Conservation (phyloP, 2,329 filamentous ascomycete species). For the Nigrospora oryzae region DNA sequence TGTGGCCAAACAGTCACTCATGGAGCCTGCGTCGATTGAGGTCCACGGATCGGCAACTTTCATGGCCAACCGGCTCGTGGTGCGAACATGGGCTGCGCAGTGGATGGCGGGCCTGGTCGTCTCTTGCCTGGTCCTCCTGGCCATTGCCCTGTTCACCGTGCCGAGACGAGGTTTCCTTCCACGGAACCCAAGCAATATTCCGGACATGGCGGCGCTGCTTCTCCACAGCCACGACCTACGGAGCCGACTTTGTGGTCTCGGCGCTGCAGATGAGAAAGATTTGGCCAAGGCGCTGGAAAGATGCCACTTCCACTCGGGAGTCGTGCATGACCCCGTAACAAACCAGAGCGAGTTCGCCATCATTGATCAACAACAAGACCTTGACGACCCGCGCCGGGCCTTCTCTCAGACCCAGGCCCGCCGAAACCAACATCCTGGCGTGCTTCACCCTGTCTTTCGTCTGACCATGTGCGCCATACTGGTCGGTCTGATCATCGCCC, state of each 20-base stretch:
- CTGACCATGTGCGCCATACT: constrained; percentile 16
- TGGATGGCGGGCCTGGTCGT: constrained; percentile 19
- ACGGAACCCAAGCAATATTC: constrained; percentile 22
- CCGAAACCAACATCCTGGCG: constrained; percentile 14
- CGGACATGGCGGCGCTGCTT: constrained; percentile 25
- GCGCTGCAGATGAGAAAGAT: constrained; percentile 18
- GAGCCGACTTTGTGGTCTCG: constrained; percentile 23
- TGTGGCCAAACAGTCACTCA: constrained; percentile 20
- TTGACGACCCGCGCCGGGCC: constrained; percentile 1
- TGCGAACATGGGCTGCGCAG: constrained; percentile 20
- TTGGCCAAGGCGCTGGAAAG: constrained; percentile 17
- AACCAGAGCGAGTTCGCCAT: constrained; percentile 15
- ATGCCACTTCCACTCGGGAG: constrained; percentile 12
- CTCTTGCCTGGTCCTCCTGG: constrained; percentile 13
- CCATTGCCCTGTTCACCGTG: constrained; percentile 11
- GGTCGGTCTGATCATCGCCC: constrained; percentile 19
- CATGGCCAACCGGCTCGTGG: constrained; percentile 20
- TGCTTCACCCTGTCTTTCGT: constrained; percentile 19
- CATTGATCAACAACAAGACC: constrained; percentile 7
- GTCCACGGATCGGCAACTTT: constrained; percentile 15
- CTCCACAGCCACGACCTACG: constrained; percentile 25
- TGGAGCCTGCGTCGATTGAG: constrained; percentile 7
- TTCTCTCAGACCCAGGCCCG: constrained; percentile 7
- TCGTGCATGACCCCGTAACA: neutral
- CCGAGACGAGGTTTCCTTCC: constrained; percentile 26